phyloP scores from a whole-genome alignment of 2,329 filamentous ascomycete genomes.

The Fusarium anthophilum region DNA sequence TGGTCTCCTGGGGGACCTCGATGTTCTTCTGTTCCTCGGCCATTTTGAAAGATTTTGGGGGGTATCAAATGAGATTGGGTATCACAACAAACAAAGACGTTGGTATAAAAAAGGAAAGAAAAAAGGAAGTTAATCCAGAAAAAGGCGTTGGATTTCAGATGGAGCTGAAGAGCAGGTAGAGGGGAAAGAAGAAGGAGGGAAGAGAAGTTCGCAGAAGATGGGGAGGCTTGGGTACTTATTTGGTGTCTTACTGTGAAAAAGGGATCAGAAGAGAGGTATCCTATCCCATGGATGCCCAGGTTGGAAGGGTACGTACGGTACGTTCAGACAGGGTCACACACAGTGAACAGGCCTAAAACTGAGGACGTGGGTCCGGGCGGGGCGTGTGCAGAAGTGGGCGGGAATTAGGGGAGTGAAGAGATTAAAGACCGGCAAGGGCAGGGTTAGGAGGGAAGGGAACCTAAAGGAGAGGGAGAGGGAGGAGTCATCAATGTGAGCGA shows the following conservation, averaged over 20 bases:
- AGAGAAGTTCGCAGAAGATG: constrained; percentile 30
- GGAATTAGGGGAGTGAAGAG: constrained; percentile 34
- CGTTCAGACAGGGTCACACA: constrained; percentile 15
- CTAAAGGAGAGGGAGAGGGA: background rate
- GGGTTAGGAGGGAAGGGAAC: background rate
- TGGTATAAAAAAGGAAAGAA: constrained; percentile 52
- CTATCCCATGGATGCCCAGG: background rate
- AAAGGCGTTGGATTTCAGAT: constrained; percentile 46
- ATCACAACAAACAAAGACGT: constrained; percentile 61
- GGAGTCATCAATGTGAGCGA: background rate
- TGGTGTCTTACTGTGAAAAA: constrained; percentile 26
- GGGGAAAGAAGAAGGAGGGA: constrained; percentile 47
- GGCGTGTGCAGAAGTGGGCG: constrained; percentile 29
- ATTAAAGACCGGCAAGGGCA: constrained; percentile 19
- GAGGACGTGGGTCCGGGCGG: constrained; percentile 24
- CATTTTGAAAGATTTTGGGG: constrained; percentile 65
- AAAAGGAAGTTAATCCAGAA: constrained; percentile 50
- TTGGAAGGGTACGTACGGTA: background rate
- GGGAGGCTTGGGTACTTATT: constrained; percentile 57
- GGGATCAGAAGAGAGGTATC: constrained; percentile 14
- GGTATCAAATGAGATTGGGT: constrained; percentile 57
- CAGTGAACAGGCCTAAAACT: constrained; percentile 21
- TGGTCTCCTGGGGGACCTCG: constrained; percentile 65
- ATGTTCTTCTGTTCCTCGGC: constrained; percentile 78
- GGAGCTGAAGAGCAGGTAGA: constrained; percentile 47